phyloP scores from a whole-genome alignment of 495 filamentous ascomycete species.

The Neurospora discreta region DNA sequence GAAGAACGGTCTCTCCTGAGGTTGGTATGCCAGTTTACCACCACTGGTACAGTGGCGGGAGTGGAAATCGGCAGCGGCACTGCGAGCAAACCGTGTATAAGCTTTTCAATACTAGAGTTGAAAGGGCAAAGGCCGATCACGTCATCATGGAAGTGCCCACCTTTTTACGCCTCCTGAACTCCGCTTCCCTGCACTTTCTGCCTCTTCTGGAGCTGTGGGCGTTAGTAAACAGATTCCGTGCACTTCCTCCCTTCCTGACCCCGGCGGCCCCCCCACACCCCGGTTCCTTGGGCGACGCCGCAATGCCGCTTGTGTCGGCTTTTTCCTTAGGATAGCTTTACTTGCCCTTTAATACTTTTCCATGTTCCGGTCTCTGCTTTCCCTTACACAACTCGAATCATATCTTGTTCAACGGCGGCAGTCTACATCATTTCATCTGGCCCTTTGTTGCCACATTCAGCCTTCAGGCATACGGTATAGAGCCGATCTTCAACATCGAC shows the following conservation, averaged over 20 bases:
- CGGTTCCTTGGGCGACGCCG: background rate
- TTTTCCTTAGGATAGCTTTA: background rate
- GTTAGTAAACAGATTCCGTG: background rate
- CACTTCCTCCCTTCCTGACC: background rate
- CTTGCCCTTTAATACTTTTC: background rate
- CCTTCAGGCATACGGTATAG: background rate
- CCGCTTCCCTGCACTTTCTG: background rate
- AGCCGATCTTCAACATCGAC: background rate
- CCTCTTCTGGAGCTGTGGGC: background rate
- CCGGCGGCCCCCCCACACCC: background rate
- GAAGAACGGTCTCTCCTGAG: background rate
- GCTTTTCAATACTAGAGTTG: background rate
- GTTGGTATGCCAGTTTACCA: background rate
- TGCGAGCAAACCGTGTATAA: background rate
- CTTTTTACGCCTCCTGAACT: background rate
- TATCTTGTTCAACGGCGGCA: background rate
- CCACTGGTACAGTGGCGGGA: background rate
- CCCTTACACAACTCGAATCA: background rate
- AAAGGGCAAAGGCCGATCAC: background rate
- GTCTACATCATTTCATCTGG: background rate
- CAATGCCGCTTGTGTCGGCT: background rate
- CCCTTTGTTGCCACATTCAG: background rate
- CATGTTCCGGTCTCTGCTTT: background rate
- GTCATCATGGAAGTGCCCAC: background rate
- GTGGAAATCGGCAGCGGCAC: background rate